A percentile compares a stretch with the other conserved stretches of the same genome.
phyloP scores from a whole-genome alignment of 2,329 filamentous ascomycete genomes.

The Colletotrichum sp. region DNA sequence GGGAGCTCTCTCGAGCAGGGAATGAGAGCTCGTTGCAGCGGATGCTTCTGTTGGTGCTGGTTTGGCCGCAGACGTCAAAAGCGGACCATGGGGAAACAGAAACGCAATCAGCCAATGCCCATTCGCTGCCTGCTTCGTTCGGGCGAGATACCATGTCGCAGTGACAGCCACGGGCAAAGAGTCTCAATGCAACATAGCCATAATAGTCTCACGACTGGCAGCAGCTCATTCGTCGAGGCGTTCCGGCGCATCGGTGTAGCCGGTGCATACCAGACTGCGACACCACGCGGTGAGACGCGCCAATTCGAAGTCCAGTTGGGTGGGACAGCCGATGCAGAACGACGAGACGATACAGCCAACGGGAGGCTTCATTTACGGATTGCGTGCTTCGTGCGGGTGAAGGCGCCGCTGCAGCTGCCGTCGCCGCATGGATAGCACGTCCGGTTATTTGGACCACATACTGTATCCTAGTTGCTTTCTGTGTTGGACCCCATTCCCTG shows the following conservation, averaged over 20 bases:
- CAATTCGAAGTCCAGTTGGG: neutral
- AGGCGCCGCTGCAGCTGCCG: conserved; percentile 5
- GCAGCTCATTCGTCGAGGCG: neutral
- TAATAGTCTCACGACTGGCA: neutral
- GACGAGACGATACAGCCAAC: neutral
- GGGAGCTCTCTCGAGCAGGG: neutral
- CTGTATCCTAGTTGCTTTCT: neutral
- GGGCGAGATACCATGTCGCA: neutral
- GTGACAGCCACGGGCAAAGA: neutral
- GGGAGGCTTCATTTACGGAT: neutral
- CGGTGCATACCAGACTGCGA: neutral
- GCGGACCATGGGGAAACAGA: neutral
- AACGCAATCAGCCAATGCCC: neutral
- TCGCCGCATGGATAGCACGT: neutral
- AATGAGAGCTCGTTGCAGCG: neutral
- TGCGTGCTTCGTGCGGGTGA: conserved; percentile 14
- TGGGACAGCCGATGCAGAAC: neutral
- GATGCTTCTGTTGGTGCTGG: neutral
- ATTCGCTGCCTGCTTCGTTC: neutral
- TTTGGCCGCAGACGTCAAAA: neutral
- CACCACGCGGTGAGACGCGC: neutral
- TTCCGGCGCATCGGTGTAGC: conserved; percentile 1
- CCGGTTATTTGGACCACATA: conserved; percentile 6
- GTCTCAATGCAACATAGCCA: neutral
- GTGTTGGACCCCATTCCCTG: neutral